Percentiles rank a stretch among this genome's conserved stretches.
These are phyloP conservation scores for Aaosphaeria arxii DNA, from an alignment of 2,329 filamentous ascomycete species.

Conservation along the genomic window DNA sequence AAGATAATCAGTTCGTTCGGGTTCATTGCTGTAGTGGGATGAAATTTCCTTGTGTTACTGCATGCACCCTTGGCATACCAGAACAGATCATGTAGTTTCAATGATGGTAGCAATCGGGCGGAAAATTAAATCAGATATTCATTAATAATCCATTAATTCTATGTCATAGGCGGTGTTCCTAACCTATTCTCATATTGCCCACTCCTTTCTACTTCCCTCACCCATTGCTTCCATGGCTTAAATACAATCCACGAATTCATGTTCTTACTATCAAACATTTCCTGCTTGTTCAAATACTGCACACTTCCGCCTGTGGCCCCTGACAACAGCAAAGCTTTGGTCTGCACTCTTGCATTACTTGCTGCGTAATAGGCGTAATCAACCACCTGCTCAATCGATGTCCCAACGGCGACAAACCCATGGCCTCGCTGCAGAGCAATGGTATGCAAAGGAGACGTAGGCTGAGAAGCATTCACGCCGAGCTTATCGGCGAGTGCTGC, in stretches of 20 bases:
- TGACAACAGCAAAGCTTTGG: constrained; percentile 22
- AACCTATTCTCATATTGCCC: constrained; percentile 32
- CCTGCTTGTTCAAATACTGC: constrained; percentile 27
- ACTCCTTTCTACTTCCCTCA: constrained; percentile 31
- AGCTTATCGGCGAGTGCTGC: constrained; percentile 17
- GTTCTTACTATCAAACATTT: constrained; percentile 33
- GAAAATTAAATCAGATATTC: too few species aligned
- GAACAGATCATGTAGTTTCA: too few species aligned
- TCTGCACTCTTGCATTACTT: constrained; percentile 36
- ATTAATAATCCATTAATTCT: not conserved
- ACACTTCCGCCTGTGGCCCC: constrained; percentile 17
- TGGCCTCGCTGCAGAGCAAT: constrained; percentile 40
- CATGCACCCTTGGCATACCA: too few species aligned
- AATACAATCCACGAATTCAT: constrained; percentile 27
- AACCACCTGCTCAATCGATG: constrained; percentile 35
- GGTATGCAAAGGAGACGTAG: constrained; percentile 18
- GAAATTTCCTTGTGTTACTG: too few species aligned
- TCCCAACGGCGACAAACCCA: constrained; percentile 37
- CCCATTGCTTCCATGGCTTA: constrained; percentile 41
- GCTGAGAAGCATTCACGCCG: constrained; percentile 13
- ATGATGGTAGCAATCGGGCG: too few species aligned
- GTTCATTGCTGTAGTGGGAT: too few species aligned
- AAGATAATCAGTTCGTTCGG: too few species aligned
- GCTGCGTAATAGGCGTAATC: constrained; percentile 37
- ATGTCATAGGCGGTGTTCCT: constrained; percentile 9